Base-by-base conservation (phyloP, 139 green algal species). In the Micractinium conductrix region DNA sequence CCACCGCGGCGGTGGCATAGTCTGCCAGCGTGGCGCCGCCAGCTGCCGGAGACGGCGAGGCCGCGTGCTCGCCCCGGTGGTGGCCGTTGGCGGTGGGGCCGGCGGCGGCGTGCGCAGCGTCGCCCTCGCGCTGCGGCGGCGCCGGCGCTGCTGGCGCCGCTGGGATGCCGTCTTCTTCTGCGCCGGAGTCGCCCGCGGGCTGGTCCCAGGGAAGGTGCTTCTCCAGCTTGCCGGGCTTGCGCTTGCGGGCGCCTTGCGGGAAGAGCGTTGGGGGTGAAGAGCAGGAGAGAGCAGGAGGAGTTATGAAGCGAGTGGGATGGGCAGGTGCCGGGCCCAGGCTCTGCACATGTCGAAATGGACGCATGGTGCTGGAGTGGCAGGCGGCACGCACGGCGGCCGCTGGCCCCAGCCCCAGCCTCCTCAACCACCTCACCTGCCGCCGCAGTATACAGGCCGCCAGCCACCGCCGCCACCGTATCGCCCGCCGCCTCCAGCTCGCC, bases 181-280 rank as follows among this genome's bases (percentile, higher is more conserved):
- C 42, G 3, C 60, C 76, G 14, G 62, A 55, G 62, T 33, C 76
- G 5, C 28, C 28, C 28, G 33, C 74, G 4, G 33, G 30, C 43
- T 43, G 42, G 17, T 85, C 80, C 80, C 80, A 85, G 14, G 80
- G 80, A 48, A 85, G 69, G 37, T n/a, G 4, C 70, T 73, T 72
- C 28, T 85, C 50, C 48, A 85, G 68, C 80, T 85, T 85, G 37
- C 80, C 80, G 1, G 80, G 50, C 80, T 80, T 85, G 69, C 80
- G 80, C 69, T 80, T 85, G 28, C 80, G 78, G 0, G 50, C 74
- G 37, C 78, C 73, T 65, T n/a, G n/a, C n/a, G n/a, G n/a, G n/a
- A n/a, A n/a, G n/a, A n/a, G n/a, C n/a, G n/a, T n/a, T n/a, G n/a
- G n/a, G n/a, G n/a, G n/a, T n/a, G n/a, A n/a, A n/a, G n/a, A n/a